Evolutionary conservation across 805 yeast species (phyloP).

Genomic region (Schizosaccharomyces japonicus): DNA sequence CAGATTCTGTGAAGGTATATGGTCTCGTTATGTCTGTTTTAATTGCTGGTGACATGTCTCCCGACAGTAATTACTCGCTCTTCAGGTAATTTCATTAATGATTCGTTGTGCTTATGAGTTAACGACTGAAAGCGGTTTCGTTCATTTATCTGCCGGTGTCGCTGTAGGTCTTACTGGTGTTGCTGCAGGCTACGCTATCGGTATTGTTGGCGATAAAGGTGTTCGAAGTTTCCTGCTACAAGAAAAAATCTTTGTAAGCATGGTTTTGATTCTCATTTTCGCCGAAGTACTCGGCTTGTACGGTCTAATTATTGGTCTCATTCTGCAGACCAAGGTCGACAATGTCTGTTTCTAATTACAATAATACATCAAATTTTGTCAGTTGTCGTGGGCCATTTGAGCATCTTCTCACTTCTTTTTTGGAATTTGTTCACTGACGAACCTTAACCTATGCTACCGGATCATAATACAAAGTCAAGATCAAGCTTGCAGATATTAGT

Average conservation of each 20-base stretch:
- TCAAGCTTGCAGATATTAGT: background rate
- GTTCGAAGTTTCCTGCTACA: conserved; percentile 96
- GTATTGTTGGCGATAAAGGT: conserved; percentile 98
- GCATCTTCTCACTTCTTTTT: too few species aligned
- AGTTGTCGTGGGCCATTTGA: too few species aligned
- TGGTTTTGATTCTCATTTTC: conserved; percentile 92
- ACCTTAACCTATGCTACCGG: background rate
- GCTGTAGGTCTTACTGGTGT: conserved; percentile 92
- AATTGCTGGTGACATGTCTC: conserved; percentile 53
- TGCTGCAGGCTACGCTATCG: conserved; percentile 97
- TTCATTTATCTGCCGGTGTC: conserved; percentile 93
- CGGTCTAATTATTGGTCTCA: conserved; percentile 89
- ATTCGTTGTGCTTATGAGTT: too few species aligned
- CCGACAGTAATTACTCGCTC: conserved; percentile 66
- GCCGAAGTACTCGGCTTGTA: conserved; percentile 65
- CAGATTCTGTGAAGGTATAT: conserved; percentile 20
- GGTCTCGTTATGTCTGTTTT: conserved; percentile 91
- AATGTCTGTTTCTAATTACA: background rate
- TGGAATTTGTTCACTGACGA: background rate
- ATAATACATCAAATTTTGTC: background rate
- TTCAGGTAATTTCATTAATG: conserved; percentile 29
- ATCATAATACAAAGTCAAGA: too few species aligned
- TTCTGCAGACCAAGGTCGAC: conserved; percentile 29
- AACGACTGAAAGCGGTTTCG: conserved; percentile 36
- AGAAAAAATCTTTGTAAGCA: conserved; percentile 94